Evolutionary conservation across 805 yeast species (phyloP), one percentile per base, ranked within the genome.

Genomic region (Pichia nanzhaoensis): DNA sequence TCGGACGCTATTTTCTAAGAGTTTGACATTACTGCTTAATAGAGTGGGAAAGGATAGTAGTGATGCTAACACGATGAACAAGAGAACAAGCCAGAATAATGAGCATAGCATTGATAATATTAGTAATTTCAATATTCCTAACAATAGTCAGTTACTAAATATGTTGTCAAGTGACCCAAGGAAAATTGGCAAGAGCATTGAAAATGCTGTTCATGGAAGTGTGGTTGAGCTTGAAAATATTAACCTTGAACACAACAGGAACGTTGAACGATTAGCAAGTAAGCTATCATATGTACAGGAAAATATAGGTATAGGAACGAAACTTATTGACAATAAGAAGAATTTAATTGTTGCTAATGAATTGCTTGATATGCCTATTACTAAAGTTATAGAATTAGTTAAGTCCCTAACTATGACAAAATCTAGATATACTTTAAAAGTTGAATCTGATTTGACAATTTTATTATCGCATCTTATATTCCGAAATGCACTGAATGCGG

Each of bases 381-480:
- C 32, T 19, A 45, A 43, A n/a, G 19, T 37, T 8, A 28, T 16
- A 20, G 46, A 40, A 27, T 16, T 39, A 6, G 38, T 45, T 27
- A 41, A 37, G 28, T 30, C 34, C 19, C 33, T 44, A 34, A 34
- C 34, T 17, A 37, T 27, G 18, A 22, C 13, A 13, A 32, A 20
- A 14, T 19, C 33, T 14, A 41, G 27, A 12, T 36, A 13, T 13
- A 35, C 28, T 6, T 36, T 42, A 19, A 49, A 47, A 32, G 45
- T 36, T 10, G 43, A 49, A 27, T 37, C 51, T 34, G 46, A 51
- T 9, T 48, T 56, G 18, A 31, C 51, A 47, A 39, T 49, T 3
- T 48, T 59, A 6, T 41, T 58, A 37, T 48, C 55, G 14, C 57
- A 54, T 44, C 45, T 59, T 18, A 39, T 53, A 12, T 52, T 55